Base-by-base conservation (phyloP, 331 rosid genomes). In the Spiraea crenata region DNA sequence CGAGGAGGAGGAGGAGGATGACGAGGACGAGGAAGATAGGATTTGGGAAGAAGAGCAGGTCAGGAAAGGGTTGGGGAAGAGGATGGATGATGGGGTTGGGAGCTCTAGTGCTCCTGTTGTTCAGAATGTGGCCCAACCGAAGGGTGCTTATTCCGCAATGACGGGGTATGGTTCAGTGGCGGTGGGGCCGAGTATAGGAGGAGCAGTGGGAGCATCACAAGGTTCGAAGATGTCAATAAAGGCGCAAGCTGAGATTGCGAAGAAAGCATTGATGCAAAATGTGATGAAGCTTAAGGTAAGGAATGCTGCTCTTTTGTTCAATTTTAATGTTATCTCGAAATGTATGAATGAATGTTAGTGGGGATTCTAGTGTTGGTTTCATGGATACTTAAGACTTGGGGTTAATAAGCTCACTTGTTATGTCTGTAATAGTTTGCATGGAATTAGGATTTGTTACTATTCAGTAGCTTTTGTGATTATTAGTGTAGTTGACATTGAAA, bases 31-130 rank as follows among this genome's bases (percentile, higher is more conserved):
- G 35, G 98, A 90, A 79, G 96, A 93, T 79, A 89, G 82, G 64
- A 71, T 89, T 81, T 93, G 99, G 99, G 99, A 93, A 75, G 95
- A 89, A 45, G 99, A 89, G 78, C 99, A 91, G 86, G 81, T 93
- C 71, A 82, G 96, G 80, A 93, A 93, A 85, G 99, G 96, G 4
- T 71, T 93, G 82, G 99, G 99, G 74, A 93, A 93, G 86, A 87
- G 95, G 74, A 82, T 84, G 88, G 99, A 91, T 77, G 92, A 93
- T 72, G 93, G 93, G 75, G 97, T 49, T 35, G 82, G 65, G 59
- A 72, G 68, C 50, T 61, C 41, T 65, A 84, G 80, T 67, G 84
- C 82, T 73, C 75, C 90, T 76, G 85, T 82, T 20, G 83, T 77
- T 72, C 90, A 84, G 45, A 81, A 55, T 84, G 79, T 66, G 31